phyloP scores from a whole-genome alignment of 495 filamentous ascomycete genomes.

The Penicillium arizonense region DNA sequence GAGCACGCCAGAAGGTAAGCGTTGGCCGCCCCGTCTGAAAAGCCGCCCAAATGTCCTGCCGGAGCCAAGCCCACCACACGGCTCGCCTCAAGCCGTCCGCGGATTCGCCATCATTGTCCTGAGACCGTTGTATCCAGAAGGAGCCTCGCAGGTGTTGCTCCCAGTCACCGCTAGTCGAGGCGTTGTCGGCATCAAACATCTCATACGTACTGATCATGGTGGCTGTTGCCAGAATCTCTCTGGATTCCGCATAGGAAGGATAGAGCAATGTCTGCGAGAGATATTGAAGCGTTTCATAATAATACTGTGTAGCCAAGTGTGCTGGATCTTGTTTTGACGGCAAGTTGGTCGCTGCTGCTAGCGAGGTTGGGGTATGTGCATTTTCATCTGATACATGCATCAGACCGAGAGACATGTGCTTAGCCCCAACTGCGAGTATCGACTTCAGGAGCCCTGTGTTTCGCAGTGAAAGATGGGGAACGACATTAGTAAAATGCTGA shows the following conservation, averaged over 20 bases:
- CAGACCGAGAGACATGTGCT: slow-evolving; percentile 16
- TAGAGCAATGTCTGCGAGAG: slow-evolving; percentile 16
- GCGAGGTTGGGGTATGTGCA: neutral
- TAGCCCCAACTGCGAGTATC: slow-evolving; percentile 14
- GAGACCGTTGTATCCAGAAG: slow-evolving; percentile 23
- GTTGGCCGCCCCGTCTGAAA: slow-evolving; percentile 11
- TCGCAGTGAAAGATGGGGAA: slow-evolving; percentile 16
- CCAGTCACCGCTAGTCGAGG: slow-evolving; percentile 9
- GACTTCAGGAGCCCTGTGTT: slow-evolving; percentile 19
- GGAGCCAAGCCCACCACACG: slow-evolving; percentile 22
- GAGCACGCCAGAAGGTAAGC: slow-evolving; percentile 17
- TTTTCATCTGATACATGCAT: neutral
- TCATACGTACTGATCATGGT: slow-evolving; percentile 24
- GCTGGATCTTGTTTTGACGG: neutral
- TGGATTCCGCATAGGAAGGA: slow-evolving; percentile 13
- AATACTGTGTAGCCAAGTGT: slow-evolving; percentile 12
- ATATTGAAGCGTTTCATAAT: slow-evolving; percentile 25
- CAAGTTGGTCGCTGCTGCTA: neutral
- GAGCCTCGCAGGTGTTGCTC: slow-evolving; percentile 20
- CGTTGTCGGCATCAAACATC: slow-evolving; percentile 20
- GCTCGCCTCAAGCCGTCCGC: slow-evolving; percentile 15
- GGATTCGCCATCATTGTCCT: slow-evolving; percentile 20
- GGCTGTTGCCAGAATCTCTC: slow-evolving; percentile 16
- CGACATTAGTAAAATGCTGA: slow-evolving; percentile 15
- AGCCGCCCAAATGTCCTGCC: slow-evolving; percentile 23